A percentile compares a stretch with the other conserved stretches of the same genome.
These are phyloP conservation scores for Zopfochytrium polystomum DNA, from an alignment of 371 early-diverging fungal species.

Conservation along the genomic window DNA sequence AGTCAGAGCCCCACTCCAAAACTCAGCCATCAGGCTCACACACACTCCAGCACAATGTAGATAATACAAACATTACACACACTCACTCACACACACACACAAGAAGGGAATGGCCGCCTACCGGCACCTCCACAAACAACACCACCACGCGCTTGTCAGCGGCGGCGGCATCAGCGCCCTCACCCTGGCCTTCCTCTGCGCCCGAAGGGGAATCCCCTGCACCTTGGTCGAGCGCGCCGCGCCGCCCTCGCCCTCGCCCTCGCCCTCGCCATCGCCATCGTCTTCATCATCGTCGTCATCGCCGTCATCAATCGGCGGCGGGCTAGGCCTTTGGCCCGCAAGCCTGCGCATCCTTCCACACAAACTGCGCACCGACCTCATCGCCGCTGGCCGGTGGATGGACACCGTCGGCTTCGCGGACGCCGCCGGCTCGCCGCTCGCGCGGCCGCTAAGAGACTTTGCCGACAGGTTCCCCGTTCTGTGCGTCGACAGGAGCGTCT, in stretches of 20 bases:
- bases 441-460: background rate
- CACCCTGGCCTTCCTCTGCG: background rate
- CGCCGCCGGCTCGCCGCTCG: no score
- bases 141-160: no score
- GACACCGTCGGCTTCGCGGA: background rate
- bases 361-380: background rate
- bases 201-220: slow-evolving; percentile 2
- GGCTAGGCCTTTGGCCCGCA: slow-evolving; percentile 6
- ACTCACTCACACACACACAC: no score
- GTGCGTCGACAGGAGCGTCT: background rate
- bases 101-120: no score
- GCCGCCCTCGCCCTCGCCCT: no score
- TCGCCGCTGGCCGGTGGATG: slow-evolving; percentile 1
- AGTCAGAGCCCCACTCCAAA: no score
- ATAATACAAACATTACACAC: no score
- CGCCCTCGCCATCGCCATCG: no score
- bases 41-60: no score
- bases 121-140: no score
- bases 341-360: background rate
- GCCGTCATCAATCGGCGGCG: background rate
- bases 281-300: no score
- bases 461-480: background rate
- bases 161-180: slow-evolving; percentile 7
- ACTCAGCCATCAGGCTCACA: no score
- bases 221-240: background rate